These are phyloP conservation scores for Suillus subalutaceus DNA, from an alignment of 768 basidiomycete genomes.

Conservation along the genomic window DNA sequence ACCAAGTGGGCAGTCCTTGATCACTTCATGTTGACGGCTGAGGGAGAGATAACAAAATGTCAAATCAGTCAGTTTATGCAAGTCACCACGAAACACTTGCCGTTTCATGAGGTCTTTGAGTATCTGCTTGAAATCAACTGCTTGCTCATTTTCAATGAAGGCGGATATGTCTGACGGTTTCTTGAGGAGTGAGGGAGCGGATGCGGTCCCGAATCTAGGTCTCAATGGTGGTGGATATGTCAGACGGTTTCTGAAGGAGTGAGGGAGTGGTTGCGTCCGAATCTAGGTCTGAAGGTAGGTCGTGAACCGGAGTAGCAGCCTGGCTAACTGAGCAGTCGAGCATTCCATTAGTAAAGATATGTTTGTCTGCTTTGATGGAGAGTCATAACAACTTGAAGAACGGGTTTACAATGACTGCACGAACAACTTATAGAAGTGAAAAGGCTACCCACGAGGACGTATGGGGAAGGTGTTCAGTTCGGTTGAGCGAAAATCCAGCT, in stretches of 20 bases:
- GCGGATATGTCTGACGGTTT: not conserved
- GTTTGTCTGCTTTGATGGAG: not conserved
- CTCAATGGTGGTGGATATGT: no score
- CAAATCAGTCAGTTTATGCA: not conserved
- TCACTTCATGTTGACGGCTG: constrained; percentile 51
- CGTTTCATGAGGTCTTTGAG: constrained; percentile 25
- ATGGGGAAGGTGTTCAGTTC: not conserved
- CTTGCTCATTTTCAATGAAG: not conserved
- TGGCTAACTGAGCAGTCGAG: not conserved
- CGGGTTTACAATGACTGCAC: not conserved
- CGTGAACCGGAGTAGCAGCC: not conserved
- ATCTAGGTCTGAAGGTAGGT: not conserved
- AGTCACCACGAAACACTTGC: constrained; percentile 17
- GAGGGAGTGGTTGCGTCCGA: not conserved
- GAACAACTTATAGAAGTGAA: not conserved
- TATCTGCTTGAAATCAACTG: constrained; percentile 32
- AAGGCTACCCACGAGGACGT: not conserved
- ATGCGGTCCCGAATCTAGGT: not conserved
- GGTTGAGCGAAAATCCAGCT: not conserved
- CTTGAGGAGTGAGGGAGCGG: not conserved
- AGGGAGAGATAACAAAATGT: constrained; percentile 3
- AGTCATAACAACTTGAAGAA: not conserved
- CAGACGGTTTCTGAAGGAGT: no score
- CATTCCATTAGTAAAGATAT: not conserved
- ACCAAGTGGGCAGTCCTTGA: constrained; percentile 57